Conservation (phyloP, 2,329 filamentous ascomycete genomes). For the Xylariaceae sp. region DNA sequence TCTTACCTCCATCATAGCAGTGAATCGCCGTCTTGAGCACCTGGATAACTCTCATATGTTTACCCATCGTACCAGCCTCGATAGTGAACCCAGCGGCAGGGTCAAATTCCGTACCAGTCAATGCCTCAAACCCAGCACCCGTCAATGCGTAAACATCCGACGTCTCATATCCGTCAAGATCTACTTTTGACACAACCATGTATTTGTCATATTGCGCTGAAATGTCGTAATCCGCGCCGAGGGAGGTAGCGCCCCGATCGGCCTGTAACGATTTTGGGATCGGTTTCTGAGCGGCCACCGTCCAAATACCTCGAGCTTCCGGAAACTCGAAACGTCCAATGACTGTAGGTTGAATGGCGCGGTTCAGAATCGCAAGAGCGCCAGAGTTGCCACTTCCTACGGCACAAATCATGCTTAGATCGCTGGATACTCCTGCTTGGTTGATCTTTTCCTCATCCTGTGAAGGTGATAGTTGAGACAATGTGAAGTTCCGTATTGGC, state of each 20-base stretch:
- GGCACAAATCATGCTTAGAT: constrained; percentile 58
- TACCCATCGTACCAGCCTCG: constrained; percentile 80
- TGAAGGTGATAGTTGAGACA: constrained; percentile 56
- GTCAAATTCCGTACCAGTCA: constrained; percentile 87
- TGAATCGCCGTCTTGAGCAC: constrained; percentile 83
- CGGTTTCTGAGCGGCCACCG: constrained; percentile 67
- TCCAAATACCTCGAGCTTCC: constrained; percentile 76
- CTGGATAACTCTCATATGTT: constrained; percentile 79
- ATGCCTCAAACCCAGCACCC: constrained; percentile 69
- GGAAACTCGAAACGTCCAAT: constrained; percentile 70
- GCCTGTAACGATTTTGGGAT: constrained; percentile 58
- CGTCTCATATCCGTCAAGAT: constrained; percentile 67
- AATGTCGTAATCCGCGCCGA: constrained; percentile 54
- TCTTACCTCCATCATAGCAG: constrained; percentile 84
- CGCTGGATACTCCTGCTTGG: constrained; percentile 48
- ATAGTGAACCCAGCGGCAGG: constrained; percentile 83
- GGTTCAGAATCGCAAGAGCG: constrained; percentile 72
- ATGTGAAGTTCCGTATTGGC: constrained; percentile 71
- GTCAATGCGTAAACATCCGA: constrained; percentile 77
- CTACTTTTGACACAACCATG: constrained; percentile 76
- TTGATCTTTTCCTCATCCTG: constrained; percentile 45
- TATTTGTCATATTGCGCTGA: constrained; percentile 71
- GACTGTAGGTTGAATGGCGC: constrained; percentile 71
- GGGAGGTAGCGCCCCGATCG: constrained; percentile 47
- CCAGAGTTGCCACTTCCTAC: constrained; percentile 65